A percentile compares a stretch with the other conserved stretches of the same genome.
Evolutionary conservation across 2,329 filamentous ascomycete genomes (phyloP).

Genomic region (Arachnomyces sp.): DNA sequence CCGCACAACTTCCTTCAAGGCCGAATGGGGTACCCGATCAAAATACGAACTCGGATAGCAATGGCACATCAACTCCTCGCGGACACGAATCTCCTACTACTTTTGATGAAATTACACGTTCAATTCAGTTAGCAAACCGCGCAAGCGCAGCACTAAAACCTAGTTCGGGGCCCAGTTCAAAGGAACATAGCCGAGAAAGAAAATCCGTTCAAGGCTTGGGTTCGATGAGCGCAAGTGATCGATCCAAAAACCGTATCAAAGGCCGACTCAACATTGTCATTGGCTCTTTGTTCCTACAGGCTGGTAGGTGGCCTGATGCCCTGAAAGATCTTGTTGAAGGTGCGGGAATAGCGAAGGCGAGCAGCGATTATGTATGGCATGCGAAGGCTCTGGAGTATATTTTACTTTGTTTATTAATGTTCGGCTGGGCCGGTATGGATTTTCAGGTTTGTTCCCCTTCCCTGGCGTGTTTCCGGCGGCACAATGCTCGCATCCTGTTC

Average conservation of each 20-base stretch:
- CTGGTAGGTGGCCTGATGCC: constrained; percentile 84
- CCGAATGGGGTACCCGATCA: constrained; percentile 26
- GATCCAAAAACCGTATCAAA: constrained; percentile 72
- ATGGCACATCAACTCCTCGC: constrained; percentile 26
- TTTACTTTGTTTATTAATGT: constrained; percentile 70
- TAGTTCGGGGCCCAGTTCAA: constrained; percentile 35
- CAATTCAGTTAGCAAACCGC: constrained; percentile 32
- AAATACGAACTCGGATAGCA: constrained; percentile 31
- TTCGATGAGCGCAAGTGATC: constrained; percentile 62
- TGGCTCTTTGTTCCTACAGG: constrained; percentile 78
- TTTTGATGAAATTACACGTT: constrained; percentile 45
- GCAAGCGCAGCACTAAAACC: constrained; percentile 32
- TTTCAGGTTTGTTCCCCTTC: constrained; percentile 46
- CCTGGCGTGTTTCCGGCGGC: background rate
- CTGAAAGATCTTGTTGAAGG: constrained; percentile 76
- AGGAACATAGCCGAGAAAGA: constrained; percentile 53
- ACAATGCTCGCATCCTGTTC: too few relatives aligned
- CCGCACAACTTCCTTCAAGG: constrained; percentile 48
- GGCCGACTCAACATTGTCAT: constrained; percentile 71
- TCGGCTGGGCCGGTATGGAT: constrained; percentile 75
- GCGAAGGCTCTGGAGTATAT: constrained; percentile 90
- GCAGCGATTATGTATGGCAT: constrained; percentile 94
- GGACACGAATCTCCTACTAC: constrained; percentile 44
- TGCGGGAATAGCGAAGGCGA: constrained; percentile 64
- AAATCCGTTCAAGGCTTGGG: constrained; percentile 62